A percentile compares a stretch with the other conserved stretches of the same genome.
Conservation (phyloP, 495 filamentous ascomycete species). For the Podospora pseudopauciseta region DNA sequence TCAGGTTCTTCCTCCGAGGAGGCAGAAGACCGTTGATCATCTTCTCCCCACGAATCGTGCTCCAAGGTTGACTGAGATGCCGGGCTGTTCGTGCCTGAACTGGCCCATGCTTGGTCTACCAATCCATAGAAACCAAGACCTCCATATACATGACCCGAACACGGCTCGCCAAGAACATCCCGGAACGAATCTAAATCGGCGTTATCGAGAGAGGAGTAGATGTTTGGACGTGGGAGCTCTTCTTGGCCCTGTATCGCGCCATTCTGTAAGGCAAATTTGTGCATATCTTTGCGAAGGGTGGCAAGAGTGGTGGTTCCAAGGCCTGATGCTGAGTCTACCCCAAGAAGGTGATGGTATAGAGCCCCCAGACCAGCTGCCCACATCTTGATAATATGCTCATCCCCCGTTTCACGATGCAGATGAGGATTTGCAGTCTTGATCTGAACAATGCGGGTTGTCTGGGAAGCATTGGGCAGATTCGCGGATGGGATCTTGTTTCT, state of each 20-base stretch:
- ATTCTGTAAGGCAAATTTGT: constrained; percentile 9
- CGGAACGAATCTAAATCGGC: constrained; percentile 10
- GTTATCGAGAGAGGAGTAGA: constrained; percentile 17
- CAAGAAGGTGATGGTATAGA: constrained; percentile 24
- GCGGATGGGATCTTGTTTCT: neutral
- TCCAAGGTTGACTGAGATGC: neutral
- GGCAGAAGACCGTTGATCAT: neutral
- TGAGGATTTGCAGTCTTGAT: constrained; percentile 30
- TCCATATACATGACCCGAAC: neutral
- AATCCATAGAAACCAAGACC: neutral
- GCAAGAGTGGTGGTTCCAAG: neutral
- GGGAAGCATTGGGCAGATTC: neutral
- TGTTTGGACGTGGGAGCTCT: constrained; percentile 16
- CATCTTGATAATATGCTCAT: constrained; percentile 28
- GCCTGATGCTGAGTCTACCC: neutral
- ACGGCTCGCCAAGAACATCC: neutral
- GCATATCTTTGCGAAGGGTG: constrained; percentile 12
- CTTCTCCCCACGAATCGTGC: neutral
- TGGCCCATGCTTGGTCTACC: neutral
- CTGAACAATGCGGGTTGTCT: constrained; percentile 23
- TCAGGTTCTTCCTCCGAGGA: neutral
- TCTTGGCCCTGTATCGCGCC: neutral
- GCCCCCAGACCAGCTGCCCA: constrained; percentile 25
- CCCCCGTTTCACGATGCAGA: constrained; percentile 23
- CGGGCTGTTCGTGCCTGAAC: neutral